Base-by-base conservation (phyloP, 306 rosid genomes). In the Hylodesmum podocarpum region DNA sequence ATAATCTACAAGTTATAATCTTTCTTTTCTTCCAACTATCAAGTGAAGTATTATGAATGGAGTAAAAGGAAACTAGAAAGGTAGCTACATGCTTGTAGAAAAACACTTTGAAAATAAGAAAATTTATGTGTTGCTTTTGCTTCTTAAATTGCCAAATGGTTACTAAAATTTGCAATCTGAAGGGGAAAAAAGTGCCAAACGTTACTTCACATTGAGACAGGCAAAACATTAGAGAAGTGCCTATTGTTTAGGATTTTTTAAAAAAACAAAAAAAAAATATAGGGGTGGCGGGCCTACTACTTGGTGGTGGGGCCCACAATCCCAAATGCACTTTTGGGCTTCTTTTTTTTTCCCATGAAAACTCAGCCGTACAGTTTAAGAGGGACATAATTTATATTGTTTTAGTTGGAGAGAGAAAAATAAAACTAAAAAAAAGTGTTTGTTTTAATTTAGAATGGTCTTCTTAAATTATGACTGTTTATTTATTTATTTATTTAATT, bases 121-220 rank as follows among this genome's bases (percentile, higher is more conserved):
- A 15, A 51, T 21, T 4, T 2, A 55, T 25, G 36, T 15, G 22
- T 29, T 27, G 21, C 7, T 29, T 59, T 65, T 73, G 18, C 75
- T 80, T 66, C 43, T 65, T 65, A 36, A 55, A 51, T 3, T 54
- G 34, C 54, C 75, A 51, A 75, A 58, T 44, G 47, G 58, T 11
- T 55, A n/a, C 51, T 21, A 18, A 51, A 24, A 51, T 21, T 49
- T 31, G 49, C 21, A 19, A 12, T 70, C 0, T 13, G 5, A 70
- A 70, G 31, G 46, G 36, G n/a, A n/a, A 66, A 40, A 53, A 49
- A 67, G 50, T 25, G 12, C 18, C 19, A 39, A 39, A n/a, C n/a
- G 14, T 10, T 14, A 39, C 2, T 10, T 10, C 13, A 10, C 2
- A 39, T 14, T 0, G 4, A 18, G 55, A 16, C 55, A 49, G 31